Conservation (phyloP, 148 eudicot species). For the Pouteria glomerata region DNA sequence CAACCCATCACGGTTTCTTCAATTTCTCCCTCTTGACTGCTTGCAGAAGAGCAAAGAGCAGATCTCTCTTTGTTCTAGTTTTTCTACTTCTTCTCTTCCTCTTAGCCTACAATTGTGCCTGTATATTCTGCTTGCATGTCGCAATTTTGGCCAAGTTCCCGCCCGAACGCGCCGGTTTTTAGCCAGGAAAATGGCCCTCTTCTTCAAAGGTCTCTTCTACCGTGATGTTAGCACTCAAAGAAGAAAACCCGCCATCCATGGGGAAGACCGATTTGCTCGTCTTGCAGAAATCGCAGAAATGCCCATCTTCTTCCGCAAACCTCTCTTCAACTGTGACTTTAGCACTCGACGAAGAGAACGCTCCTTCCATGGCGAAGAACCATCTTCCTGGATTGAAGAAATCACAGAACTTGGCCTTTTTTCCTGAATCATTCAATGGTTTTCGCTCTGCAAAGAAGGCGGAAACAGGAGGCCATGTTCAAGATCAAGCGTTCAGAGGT, state of each 20-base stretch:
- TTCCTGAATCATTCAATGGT: not conserved
- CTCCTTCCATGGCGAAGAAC: slow-evolving; percentile 14
- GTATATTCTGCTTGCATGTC: slow-evolving; percentile 24
- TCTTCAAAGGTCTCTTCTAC: slow-evolving; percentile 13
- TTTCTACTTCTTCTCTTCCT: slow-evolving; percentile 28
- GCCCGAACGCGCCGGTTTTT: slow-evolving; percentile 19
- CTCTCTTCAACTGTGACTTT: slow-evolving; percentile 6
- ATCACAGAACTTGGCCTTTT: not conserved
- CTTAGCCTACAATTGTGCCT: slow-evolving; percentile 26
- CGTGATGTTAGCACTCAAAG: slow-evolving; percentile 10
- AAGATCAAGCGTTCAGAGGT: slow-evolving; percentile 14
- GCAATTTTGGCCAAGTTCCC: not conserved
- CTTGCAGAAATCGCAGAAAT: not conserved
- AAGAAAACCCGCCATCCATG: slow-evolving; percentile 10
- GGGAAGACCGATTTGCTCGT: slow-evolving; percentile 17
- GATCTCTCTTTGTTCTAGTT: slow-evolving; percentile 14
- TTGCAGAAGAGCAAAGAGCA: slow-evolving; percentile 13
- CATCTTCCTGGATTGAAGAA: slow-evolving; percentile 11
- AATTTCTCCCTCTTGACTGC: not conserved
- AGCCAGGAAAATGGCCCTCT: slow-evolving; percentile 22
- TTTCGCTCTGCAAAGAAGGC: slow-evolving; percentile 7
- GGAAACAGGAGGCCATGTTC: slow-evolving; percentile 7
- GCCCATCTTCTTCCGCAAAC: slow-evolving; percentile 7
- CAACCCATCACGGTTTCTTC: slow-evolving; percentile 4
- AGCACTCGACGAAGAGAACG: slow-evolving; percentile 12